Conservation (phyloP, 1,284 basidiomycete species). For the Heimioporus retisporus region DNA sequence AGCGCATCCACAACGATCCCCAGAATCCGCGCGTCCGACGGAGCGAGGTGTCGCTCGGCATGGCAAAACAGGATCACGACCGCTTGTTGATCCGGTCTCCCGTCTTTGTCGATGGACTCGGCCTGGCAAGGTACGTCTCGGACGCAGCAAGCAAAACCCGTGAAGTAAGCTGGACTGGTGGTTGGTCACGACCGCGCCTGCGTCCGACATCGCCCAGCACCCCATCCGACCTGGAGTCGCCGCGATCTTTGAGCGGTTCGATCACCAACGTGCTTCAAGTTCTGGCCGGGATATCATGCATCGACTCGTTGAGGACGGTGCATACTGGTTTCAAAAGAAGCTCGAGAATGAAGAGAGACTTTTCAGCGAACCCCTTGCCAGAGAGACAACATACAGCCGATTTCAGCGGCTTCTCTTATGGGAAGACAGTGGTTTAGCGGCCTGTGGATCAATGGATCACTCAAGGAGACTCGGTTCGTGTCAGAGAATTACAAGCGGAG, state of each 20-base stretch:
- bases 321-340: neutral
- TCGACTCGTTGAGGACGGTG: conserved; percentile 4
- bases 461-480: neutral
- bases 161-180: no score
- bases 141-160: no score
- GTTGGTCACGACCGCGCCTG: conserved; percentile 72
- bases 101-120: conserved; percentile 64
- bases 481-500: conserved; percentile 4
- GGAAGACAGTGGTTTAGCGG: conserved; percentile 4
- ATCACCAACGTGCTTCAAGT: conserved; percentile 2
- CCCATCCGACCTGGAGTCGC: conserved; percentile 88
- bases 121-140: no score
- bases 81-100: conserved; percentile 95
- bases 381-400: neutral
- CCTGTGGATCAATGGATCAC: conserved; percentile 7
- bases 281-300: conserved; percentile 7
- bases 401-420: conserved; percentile 4
- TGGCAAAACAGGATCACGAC: conserved; percentile 97
- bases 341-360: conserved; percentile 3
- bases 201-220: conserved; percentile 88
- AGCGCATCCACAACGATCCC: conserved; percentile 93
- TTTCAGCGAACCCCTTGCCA: neutral
- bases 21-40: conserved; percentile 82
- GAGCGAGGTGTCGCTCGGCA: conserved; percentile 89
- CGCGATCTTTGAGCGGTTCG: conserved; percentile 42